Evolutionary conservation across 108 stramenopile genomes (phyloP).

Genomic region (Tribonema minus): DNA sequence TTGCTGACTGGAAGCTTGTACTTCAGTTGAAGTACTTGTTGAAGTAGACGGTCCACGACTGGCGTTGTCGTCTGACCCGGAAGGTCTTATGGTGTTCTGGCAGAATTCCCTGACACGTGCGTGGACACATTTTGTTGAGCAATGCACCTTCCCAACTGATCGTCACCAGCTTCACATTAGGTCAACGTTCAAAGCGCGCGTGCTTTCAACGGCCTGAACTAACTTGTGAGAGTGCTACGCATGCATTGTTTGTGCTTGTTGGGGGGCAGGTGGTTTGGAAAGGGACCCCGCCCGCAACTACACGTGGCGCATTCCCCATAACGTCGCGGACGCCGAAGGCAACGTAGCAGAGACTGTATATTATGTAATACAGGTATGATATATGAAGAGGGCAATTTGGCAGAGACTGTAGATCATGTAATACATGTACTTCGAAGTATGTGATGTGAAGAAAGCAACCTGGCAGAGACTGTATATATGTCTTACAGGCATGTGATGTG

Average conservation of each 20-base stretch:
- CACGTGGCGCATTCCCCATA: not conserved
- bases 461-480: not conserved
- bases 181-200: not conserved
- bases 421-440: not conserved
- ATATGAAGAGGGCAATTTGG: not conserved
- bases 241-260: not conserved
- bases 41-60: too few relatives aligned
- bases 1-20: too few relatives aligned
- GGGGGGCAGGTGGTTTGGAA: not conserved
- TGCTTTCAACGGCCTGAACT: not conserved
- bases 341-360: not conserved
- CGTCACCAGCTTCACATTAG: too few relatives aligned
- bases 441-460: not conserved
- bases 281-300: not conserved
- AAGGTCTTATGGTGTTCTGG: too few relatives aligned
- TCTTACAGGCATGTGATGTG: too few relatives aligned
- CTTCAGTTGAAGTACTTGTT: too few relatives aligned
- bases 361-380: not conserved
- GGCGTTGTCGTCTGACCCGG: too few relatives aligned
- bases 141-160: too few relatives aligned
- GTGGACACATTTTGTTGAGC: too few relatives aligned
- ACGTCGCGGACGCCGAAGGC: not conserved
- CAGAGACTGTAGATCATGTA: not conserved
- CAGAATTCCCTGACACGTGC: too few relatives aligned
- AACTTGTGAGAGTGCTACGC: not conserved